Percentiles rank a stretch among this genome's conserved stretches.
Evolutionary conservation across 495 filamentous ascomycete species (phyloP).

Genomic region (Rhizodiscina lignyota): DNA sequence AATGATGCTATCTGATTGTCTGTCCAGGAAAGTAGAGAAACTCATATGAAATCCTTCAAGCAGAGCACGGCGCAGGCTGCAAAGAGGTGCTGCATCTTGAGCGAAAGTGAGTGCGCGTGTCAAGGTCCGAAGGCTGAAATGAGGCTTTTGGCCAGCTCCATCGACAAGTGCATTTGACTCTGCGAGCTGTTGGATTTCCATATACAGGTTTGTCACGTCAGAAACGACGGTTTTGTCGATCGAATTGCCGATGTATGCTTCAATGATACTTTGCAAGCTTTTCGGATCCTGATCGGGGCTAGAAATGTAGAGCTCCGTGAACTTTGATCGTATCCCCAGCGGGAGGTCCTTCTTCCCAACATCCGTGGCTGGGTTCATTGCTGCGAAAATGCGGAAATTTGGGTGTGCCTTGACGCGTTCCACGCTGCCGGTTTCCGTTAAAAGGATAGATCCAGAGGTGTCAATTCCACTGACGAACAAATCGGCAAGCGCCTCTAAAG

Average conservation of each 20-base stretch:
- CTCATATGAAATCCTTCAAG: conserved; percentile 99
- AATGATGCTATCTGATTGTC: conserved; percentile 59
- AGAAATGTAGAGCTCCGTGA: conserved; percentile 86
- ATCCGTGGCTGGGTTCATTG: conserved; percentile 98
- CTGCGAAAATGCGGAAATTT: conserved; percentile 89
- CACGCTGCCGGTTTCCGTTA: conserved; percentile 82
- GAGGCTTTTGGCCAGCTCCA: conserved; percentile 80
- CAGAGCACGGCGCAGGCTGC: conserved; percentile 72
- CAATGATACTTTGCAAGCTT: conserved; percentile 69
- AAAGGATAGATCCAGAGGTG: conserved; percentile 57
- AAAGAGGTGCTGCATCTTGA: conserved; percentile 63
- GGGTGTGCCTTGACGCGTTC: conserved; percentile 80
- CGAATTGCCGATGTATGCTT: conserved; percentile 60
- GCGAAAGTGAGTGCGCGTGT: conserved; percentile 81
- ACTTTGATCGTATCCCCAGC: conserved; percentile 64
- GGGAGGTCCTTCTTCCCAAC: conserved; percentile 89
- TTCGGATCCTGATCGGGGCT: conserved; percentile 73
- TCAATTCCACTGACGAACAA: conserved; percentile 54
- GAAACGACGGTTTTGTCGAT: conserved; percentile 35
- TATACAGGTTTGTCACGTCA: conserved; percentile 71
- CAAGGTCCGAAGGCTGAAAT: conserved; percentile 92
- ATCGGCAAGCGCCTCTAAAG: conserved; percentile 80
- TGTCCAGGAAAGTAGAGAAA: conserved; percentile 72
- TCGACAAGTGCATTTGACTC: conserved; percentile 75
- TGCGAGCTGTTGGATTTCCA: conserved; percentile 68